Conservation (phyloP, 148 eudicot genomes). For the Spergularia bocconei region DNA sequence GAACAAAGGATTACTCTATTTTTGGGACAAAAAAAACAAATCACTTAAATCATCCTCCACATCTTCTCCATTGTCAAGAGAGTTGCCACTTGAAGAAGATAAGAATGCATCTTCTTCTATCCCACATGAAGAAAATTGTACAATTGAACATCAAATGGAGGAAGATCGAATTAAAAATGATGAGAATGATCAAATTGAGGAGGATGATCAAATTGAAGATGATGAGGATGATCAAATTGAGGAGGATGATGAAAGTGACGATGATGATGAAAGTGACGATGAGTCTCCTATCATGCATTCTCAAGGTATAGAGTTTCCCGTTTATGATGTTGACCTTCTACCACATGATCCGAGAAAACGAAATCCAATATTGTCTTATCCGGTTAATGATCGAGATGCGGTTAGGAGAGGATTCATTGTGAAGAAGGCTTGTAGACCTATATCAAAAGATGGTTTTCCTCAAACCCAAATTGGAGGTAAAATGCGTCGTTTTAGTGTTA, state of each 20-base stretch:
- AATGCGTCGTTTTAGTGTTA: background rate
- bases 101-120: no score
- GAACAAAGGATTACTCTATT: no score
- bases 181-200: no score
- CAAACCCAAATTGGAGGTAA: background rate
- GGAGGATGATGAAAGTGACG: no score
- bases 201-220: no score
- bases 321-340: no score
- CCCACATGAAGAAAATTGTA: no score
- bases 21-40: background rate
- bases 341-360: no score
- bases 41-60: background rate
- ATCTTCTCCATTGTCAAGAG: background rate
- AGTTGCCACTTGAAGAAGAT: background rate
- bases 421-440: no score
- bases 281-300: background rate
- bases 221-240: no score
- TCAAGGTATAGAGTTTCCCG: background rate
- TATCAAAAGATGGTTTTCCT: background rate
- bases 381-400: constrained; percentile 6
- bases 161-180: no score
- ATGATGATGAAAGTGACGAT: background rate
- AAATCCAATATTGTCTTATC: background rate
- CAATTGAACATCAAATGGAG: no score
- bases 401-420: background rate